These are phyloP conservation scores for Spergularia azorica DNA, from an alignment of 179 eudicot species.

Conservation along the genomic window DNA sequence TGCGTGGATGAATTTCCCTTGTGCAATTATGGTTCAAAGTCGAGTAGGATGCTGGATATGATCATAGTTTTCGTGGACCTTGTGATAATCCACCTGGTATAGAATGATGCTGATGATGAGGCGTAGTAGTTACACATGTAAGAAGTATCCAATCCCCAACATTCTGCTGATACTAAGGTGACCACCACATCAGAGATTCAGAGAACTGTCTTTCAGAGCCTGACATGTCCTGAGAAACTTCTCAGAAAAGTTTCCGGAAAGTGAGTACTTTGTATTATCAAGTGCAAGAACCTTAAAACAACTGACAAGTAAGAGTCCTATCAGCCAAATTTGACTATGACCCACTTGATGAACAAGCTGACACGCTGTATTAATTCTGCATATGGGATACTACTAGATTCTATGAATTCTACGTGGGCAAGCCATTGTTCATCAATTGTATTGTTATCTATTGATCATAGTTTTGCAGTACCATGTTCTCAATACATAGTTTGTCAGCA, in stretches of 20 bases:
- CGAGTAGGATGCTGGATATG: neutral
- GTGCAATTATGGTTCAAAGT: neutral
- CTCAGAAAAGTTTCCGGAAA: neutral
- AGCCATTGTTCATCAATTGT: neutral
- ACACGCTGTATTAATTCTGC: neutral
- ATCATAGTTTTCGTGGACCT: neutral
- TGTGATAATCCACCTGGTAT: neutral
- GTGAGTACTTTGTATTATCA: neutral
- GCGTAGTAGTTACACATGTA: neutral
- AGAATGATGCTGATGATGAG: neutral
- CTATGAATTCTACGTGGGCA: neutral
- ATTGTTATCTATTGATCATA: neutral
- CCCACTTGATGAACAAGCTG: conserved; percentile 5
- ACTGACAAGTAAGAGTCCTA: neutral
- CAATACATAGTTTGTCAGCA: conserved; percentile 1
- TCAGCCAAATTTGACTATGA: conserved; percentile 9
- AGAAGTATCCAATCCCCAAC: conserved; percentile 6
- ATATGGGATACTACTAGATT: neutral
- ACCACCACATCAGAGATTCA: neutral
- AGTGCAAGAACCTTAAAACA: neutral
- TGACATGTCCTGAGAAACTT: neutral
- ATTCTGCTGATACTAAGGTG: neutral
- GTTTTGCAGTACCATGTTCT: neutral
- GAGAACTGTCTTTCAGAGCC: neutral
- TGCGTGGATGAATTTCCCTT: too few relatives aligned